These are phyloP conservation scores for Magnolia sinica DNA, from an alignment of 164 flowering plant genomes.

Conservation along the genomic window DNA sequence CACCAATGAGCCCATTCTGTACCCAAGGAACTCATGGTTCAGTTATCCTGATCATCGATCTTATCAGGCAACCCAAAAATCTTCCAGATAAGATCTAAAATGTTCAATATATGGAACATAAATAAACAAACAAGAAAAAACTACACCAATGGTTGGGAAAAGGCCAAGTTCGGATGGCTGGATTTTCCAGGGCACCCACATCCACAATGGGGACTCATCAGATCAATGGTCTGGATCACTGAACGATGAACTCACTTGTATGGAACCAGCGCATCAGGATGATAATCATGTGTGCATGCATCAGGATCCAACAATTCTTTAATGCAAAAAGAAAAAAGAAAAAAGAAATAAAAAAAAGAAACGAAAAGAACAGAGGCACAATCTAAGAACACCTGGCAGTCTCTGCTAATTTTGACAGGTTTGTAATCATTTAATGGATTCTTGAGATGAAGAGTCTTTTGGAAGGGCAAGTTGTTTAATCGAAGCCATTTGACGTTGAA, in stretches of 20 bases:
- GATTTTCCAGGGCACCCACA: neutral
- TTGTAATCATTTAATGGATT: slow-evolving; percentile 86
- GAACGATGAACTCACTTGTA: neutral
- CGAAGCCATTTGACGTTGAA: slow-evolving; percentile 85
- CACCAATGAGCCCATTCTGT: neutral
- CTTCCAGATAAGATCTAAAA: neutral
- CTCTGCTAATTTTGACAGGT: slow-evolving; percentile 93
- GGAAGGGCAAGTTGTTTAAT: slow-evolving; percentile 69
- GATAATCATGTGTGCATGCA: neutral
- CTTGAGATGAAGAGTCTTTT: slow-evolving; percentile 85
- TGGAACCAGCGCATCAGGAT: neutral
- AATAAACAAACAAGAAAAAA: too few relatives aligned
- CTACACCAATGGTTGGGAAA: too few relatives aligned
- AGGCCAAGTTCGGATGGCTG: too few relatives aligned
- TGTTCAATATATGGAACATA: neutral
- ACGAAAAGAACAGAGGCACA: slow-evolving; percentile 1
- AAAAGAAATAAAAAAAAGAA: neutral
- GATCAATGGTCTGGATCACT: neutral
- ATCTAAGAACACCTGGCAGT: slow-evolving; percentile 63
- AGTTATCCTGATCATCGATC: neutral
- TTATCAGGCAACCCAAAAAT: neutral
- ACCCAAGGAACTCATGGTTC: neutral
- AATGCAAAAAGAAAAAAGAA: neutral
- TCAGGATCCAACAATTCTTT: neutral
- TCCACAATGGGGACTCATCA: neutral